A percentile compares a stretch with the other conserved stretches of the same genome.
phyloP scores from a whole-genome alignment of 306 rosid genomes.

The Delonix regia region DNA sequence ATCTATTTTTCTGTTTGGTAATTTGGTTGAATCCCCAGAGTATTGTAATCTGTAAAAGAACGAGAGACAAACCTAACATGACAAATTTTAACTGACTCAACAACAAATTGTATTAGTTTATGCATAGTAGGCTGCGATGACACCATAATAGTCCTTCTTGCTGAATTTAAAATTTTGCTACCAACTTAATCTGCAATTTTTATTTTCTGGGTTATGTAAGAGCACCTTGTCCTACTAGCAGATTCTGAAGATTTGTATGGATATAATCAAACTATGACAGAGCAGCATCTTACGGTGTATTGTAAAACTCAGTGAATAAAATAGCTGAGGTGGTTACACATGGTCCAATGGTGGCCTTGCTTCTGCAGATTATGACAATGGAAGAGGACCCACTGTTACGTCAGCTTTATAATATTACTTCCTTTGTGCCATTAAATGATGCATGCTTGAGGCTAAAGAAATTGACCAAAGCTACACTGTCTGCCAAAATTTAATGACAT shows the following conservation, averaged over 20 bases:
- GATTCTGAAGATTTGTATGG: background rate
- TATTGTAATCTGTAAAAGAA: constrained; percentile 28
- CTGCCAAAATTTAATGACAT: background rate
- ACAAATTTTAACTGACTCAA: constrained; percentile 17
- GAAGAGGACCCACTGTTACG: constrained; percentile 37
- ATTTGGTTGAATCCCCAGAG: background rate
- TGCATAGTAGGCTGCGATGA: background rate
- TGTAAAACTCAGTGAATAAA: background rate
- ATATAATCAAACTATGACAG: background rate
- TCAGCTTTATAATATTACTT: constrained; percentile 9
- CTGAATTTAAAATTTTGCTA: background rate
- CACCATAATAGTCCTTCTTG: background rate
- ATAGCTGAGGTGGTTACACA: constrained; percentile 8
- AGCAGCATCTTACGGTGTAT: background rate
- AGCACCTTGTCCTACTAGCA: constrained; percentile 22
- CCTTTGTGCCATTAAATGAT: constrained; percentile 9
- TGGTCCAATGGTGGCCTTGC: background rate
- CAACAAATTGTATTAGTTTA: background rate
- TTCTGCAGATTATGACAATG: constrained; percentile 26
- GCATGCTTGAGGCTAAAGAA: constrained; percentile 16
- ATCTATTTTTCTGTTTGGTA: background rate
- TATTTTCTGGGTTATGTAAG: background rate
- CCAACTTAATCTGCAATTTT: background rate
- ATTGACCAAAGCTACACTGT: constrained; percentile 4
- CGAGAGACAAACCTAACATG: constrained; percentile 28